Evolutionary conservation across 2,329 filamentous ascomycete genomes (phyloP), one percentile per base, ranked within the genome.

Genomic region (Stagonosporopsis tanaceti): DNA sequence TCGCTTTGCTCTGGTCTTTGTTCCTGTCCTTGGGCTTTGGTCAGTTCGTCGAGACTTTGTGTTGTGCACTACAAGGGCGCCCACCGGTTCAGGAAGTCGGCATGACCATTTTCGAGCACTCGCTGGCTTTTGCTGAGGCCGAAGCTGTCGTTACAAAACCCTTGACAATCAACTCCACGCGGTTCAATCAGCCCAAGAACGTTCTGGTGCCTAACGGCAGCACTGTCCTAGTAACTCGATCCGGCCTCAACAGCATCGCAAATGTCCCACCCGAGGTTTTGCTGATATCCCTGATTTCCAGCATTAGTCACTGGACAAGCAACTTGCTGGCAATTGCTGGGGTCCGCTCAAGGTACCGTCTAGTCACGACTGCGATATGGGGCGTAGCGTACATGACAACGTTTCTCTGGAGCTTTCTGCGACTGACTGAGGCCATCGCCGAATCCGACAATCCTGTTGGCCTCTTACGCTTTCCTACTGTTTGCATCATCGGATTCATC

Each of bases 81-180:
- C 85, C 87, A 2, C 85, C 92, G 0, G 86, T 90, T 61, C 89
- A 91, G 0, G 95, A 98, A 77, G 96, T 92, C 1, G 93, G 93
- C 17, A 97, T 98, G 91, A 97, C 93, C 0, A 85, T 97, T 2
- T 97, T 98, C 69, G 95, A 99, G 74, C 93, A 97, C 71, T 97
- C 93, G 0, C 82, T 99, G 8, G 94, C 94, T 2, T 99, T 98
- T 78, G 92, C 94, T 11, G 95, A 99, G 76, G 94, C 94, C 8
- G 95, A 99, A 74, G 89, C 91, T 28, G 90, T 93, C 62, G 88
- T 97, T 42, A 89, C 88, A 66, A 91, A 89, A 63, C 90, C 93
- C 47, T 84, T 97, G 14, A 89, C 89, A 12, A 86, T 93, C 75
- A 87, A 89, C 0, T 89, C 91, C 68, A 81, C 84, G 24, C 70